Evolutionary conservation across 306 rosid genomes (phyloP), one percentile per base, ranked within the genome.

Genomic region (Oemleria cerasiformis): DNA sequence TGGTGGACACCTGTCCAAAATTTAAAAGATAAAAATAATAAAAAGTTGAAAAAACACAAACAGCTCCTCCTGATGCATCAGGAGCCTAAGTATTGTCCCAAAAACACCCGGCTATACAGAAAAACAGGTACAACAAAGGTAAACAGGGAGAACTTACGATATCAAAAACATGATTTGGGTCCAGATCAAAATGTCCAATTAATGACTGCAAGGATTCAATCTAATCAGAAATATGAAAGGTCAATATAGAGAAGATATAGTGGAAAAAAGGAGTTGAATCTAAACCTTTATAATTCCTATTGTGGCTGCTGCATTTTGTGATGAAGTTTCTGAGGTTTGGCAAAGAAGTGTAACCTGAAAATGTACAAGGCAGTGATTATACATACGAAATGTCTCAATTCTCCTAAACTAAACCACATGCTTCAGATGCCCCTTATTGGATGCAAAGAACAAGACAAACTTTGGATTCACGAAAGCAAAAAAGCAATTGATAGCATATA

Each of bases 131-230:
- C 65, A 61, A 17, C 73, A 1, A 47, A 54, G 45, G 72, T 13
- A 54, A 56, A 55, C 17, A 19, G 61, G 23, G 16, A 74, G 25
- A 72, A 84, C 98, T 85, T 87, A 94, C 98, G 50, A 94, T 91
- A 87, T 91, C 98, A 78, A 94, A 94, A 30, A 92, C 97, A 39
- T 97, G 98, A 81, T 94, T 94, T 73, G 98, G 98, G 67, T 94
- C 98, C 86, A 94, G 79, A 85, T 94, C 98, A 72, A 94, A 94
- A 81, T 94, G 98, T 79, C 98, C 98, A 78, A 94, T 94, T 73
- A 94, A 79, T 38, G 98, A 94, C 98, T 94, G 98, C 95, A 89
- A 49, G 80, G 47, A 83, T 51, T 51, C 59, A 40, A 19, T 64
- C 25, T 50, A 65, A 65, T 77, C 80, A 84, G 75, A 16, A 75